Evolutionary conservation across 2,329 filamentous ascomycete genomes (phyloP).

Genomic region (Colletotrichum cordylinicola): DNA sequence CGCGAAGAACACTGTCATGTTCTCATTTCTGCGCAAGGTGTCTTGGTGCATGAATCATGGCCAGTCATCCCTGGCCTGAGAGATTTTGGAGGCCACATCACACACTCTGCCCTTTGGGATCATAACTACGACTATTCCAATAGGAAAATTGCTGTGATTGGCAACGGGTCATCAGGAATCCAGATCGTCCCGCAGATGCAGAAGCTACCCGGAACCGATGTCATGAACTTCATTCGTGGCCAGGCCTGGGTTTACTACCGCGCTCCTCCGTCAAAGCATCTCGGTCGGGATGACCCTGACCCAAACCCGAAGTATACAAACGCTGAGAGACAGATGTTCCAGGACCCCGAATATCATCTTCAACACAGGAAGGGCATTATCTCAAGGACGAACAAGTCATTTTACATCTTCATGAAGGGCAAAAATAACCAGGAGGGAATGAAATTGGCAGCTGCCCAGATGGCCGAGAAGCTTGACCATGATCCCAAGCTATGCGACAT

Average conservation of each 20-base stretch:
- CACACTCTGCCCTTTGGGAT: conserved; percentile 41
- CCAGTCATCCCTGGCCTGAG: conserved; percentile 50
- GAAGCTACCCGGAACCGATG: conserved; percentile 33
- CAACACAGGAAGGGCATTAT: conserved; percentile 47
- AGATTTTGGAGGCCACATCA: conserved; percentile 37
- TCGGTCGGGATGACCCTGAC: conserved; percentile 31
- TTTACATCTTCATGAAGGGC: conserved; percentile 42
- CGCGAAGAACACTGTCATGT: conserved; percentile 25
- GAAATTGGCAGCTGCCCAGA: conserved; percentile 45
- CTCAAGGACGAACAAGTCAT: conserved; percentile 30
- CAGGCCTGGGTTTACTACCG: conserved; percentile 41
- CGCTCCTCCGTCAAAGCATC: conserved; percentile 34
- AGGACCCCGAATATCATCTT: conserved; percentile 58
- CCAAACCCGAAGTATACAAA: conserved; percentile 30
- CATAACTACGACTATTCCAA: conserved; percentile 28
- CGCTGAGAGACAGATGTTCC: conserved; percentile 53
- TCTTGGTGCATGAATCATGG: conserved; percentile 42
- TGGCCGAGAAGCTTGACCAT: conserved; percentile 44
- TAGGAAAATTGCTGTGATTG: conserved; percentile 41
- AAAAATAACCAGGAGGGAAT: conserved; percentile 39
- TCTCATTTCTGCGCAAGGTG: conserved; percentile 22
- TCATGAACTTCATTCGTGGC: conserved; percentile 37
- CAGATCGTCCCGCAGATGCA: conserved; percentile 34
- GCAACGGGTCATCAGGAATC: conserved; percentile 37
- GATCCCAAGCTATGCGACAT: conserved; percentile 44